Conservation (phyloP, 2,329 filamentous ascomycete genomes). For the Aspergillus puulaauensis region DNA sequence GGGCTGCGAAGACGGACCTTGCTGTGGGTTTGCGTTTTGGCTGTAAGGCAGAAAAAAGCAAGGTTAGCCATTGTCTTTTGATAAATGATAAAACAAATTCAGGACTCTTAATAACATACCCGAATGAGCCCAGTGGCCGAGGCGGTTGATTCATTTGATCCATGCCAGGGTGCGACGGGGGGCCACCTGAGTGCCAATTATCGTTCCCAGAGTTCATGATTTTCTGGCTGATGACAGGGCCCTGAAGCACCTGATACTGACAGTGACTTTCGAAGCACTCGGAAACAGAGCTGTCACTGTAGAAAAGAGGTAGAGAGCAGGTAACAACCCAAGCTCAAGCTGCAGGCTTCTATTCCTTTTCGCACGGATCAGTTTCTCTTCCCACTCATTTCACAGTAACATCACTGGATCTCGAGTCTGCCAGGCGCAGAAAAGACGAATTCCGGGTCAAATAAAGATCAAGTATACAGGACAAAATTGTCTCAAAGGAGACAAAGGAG, state of each 20-base stretch:
- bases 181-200: constrained; percentile 44
- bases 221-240: constrained; percentile 21
- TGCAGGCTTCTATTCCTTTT: constrained; percentile 20
- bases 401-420: constrained; percentile 25
- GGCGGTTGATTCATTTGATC: constrained; percentile 44
- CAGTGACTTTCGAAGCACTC: background rate
- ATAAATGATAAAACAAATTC: background rate
- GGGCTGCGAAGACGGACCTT: constrained; percentile 38
- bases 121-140: constrained; percentile 45
- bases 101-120: constrained; percentile 31
- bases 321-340: constrained; percentile 12
- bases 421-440: constrained; percentile 8
- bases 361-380: constrained; percentile 24
- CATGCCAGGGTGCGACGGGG: constrained; percentile 43
- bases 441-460: background rate
- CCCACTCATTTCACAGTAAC: constrained; percentile 27
- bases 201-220: constrained; percentile 46
- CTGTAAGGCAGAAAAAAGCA: constrained; percentile 19
- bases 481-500: constrained; percentile 1
- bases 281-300: background rate
- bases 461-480: background rate
- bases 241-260: constrained; percentile 4
- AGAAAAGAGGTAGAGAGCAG: constrained; percentile 6
- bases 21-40: constrained; percentile 39
- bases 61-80: constrained; percentile 6